phyloP scores from a whole-genome alignment of 306 rosid genomes.

The Cucurbita pepo region DNA sequence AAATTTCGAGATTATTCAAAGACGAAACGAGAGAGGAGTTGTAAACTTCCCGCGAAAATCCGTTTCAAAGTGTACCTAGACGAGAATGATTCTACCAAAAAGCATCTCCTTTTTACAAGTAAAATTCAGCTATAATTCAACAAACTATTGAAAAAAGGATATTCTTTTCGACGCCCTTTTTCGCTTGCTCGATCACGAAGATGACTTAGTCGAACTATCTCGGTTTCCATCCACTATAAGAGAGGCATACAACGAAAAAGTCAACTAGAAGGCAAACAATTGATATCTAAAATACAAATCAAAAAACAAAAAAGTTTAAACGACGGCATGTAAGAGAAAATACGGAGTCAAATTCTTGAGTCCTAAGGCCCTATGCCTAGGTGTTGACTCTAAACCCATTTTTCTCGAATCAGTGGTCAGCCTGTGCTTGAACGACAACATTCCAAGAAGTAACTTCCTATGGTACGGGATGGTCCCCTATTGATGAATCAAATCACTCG shows the following conservation, averaged over 20 bases:
- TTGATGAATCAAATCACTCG: too few species aligned
- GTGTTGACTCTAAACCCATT: too few species aligned
- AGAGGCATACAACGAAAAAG: constrained; percentile 10
- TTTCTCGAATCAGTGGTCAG: too few species aligned
- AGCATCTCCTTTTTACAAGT: neutral
- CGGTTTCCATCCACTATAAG: constrained; percentile 85
- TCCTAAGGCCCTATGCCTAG: too few species aligned
- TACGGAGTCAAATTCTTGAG: too few species aligned
- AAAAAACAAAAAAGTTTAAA: neutral
- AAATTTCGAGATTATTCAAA: neutral
- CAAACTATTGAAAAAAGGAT: constrained; percentile 45
- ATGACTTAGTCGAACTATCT: constrained; percentile 75
- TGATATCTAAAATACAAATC: neutral
- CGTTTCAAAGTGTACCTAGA: neutral
- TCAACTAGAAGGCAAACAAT: neutral
- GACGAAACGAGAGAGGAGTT: neutral
- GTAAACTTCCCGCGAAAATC: neutral
- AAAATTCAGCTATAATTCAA: constrained; percentile 1
- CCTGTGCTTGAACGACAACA: too few species aligned
- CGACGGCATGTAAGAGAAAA: neutral
- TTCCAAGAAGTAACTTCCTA: too few species aligned
- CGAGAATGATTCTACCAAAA: neutral
- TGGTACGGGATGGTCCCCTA: too few species aligned
- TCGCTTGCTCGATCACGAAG: constrained; percentile 99
- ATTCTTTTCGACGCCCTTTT: constrained; percentile 85